phyloP scores from a whole-genome alignment of 441 rosid species.

The Macaranga tanarius region DNA sequence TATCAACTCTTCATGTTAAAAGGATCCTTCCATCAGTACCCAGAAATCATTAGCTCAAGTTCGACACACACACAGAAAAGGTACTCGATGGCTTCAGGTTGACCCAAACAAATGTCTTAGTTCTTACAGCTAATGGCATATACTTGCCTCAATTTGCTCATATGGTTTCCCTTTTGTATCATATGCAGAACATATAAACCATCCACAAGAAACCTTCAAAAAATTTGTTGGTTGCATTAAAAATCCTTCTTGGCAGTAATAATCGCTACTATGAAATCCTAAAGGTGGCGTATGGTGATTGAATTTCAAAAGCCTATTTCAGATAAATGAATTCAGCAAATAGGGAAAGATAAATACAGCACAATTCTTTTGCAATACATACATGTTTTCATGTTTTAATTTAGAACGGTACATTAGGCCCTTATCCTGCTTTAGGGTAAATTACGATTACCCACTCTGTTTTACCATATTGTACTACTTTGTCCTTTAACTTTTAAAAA shows the following conservation, averaged over 20 bases:
- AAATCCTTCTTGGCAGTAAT: not conserved
- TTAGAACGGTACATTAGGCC: too few relatives aligned
- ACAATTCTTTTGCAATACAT: not conserved
- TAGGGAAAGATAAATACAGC: not conserved
- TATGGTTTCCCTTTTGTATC: not conserved
- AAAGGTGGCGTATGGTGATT: not conserved
- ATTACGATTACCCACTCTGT: too few relatives aligned
- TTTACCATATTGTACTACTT: too few relatives aligned
- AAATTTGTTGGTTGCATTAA: not conserved
- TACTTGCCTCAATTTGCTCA: not conserved
- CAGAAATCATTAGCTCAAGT: not conserved
- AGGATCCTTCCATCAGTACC: not conserved
- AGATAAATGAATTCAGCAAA: not conserved
- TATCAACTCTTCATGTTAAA: not conserved
- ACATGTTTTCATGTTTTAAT: too few relatives aligned
- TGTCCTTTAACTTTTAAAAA: too few relatives aligned
- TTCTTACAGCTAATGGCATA: too few relatives aligned
- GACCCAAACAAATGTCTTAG: not conserved
- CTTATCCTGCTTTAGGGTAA: not conserved
- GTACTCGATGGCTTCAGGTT: not conserved
- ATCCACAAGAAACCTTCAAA: not conserved
- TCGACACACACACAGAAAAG: too few relatives aligned
- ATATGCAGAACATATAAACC: not conserved
- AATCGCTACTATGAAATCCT: not conserved
- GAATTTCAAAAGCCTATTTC: constrained; percentile 1